Conservation (phyloP, 192 early-diverging fungal genomes). For the Kappamyces sp. region DNA sequence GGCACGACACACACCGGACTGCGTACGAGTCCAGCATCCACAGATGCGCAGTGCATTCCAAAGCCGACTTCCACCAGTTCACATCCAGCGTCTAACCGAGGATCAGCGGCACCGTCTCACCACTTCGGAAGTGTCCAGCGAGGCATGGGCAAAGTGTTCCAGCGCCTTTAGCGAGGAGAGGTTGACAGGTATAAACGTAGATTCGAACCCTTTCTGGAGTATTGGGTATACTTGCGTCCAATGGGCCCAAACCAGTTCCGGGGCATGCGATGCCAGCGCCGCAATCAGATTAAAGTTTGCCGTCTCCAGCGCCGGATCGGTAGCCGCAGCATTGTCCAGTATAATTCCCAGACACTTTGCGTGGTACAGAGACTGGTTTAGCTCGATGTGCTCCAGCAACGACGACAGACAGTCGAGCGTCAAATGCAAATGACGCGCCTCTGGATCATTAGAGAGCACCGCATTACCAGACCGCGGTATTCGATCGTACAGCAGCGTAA, state of each 20-base stretch:
- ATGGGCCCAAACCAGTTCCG: neutral
- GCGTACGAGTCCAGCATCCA: slow-evolving; percentile 8
- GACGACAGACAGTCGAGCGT: neutral
- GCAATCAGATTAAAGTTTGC: neutral
- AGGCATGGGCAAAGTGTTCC: neutral
- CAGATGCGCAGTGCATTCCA: neutral
- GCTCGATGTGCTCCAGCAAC: neutral
- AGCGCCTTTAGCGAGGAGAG: neutral
- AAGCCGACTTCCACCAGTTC: neutral
- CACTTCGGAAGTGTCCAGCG: neutral
- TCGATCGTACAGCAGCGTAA: slow-evolving; percentile 24
- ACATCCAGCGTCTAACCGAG: neutral
- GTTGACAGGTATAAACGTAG: neutral
- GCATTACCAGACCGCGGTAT: slow-evolving; percentile 8
- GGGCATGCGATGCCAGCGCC: neutral
- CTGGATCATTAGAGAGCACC: neutral
- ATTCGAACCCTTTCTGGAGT: neutral
- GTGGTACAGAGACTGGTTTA: neutral
- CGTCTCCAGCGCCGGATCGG: neutral
- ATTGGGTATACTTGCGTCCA: neutral
- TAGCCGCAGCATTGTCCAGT: too few relatives aligned
- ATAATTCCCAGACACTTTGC: neutral
- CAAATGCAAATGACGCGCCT: neutral
- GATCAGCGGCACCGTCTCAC: neutral
- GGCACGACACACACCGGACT: neutral